Base-by-base conservation (phyloP, 371 early-diverging fungal genomes). In the Mucor piriformis region DNA sequence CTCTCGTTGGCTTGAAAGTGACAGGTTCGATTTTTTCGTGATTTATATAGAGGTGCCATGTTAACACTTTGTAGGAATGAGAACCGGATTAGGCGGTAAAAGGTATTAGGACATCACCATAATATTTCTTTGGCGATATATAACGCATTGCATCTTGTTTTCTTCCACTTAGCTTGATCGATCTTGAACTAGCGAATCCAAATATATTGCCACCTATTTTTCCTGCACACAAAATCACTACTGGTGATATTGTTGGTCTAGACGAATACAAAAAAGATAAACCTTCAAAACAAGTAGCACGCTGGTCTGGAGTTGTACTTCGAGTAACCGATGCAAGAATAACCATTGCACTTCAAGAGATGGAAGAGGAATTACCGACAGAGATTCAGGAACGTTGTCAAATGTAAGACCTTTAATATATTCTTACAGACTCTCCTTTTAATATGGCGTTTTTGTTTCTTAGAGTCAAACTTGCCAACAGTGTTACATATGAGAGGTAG, bases 81-180 rank as follows among this genome's bases (percentile, higher is more conserved):
- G 90, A 44, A 88, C 92, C 0, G 93, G 92, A 18, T 71, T 91
- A 4, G 92, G 92, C 25, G 93, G 93, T 11, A 85, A 88, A 61
- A 84, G 81, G 85, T 84, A 70, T 16, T 11, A 38, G 29, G 29
- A 4, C 29, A 4, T 29, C 18, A 2, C 15, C n/a, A n/a, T n/a
- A n/a, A 37, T 37, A 10, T 37, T 12, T 50, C 21, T 54, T 11
- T 15, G 0, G 33, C 18, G 8, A 29, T 29, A 8, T n/a, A n/a
- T n/a, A n/a, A n/a, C n/a, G n/a, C n/a, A n/a, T n/a, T n/a, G n/a
- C n/a, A n/a, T n/a, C n/a, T n/a, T n/a, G n/a, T n/a, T n/a, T n/a
- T n/a, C n/a, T n/a, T n/a, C n/a, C 29, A 6, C 13, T 13, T 58
- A 88, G 82, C 37, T 67, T 91, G 56, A 70, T 92, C 11, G 91